These are phyloP conservation scores for Nothopassalora personata DNA, from an alignment of 2,329 filamentous ascomycete genomes.

Conservation along the genomic window DNA sequence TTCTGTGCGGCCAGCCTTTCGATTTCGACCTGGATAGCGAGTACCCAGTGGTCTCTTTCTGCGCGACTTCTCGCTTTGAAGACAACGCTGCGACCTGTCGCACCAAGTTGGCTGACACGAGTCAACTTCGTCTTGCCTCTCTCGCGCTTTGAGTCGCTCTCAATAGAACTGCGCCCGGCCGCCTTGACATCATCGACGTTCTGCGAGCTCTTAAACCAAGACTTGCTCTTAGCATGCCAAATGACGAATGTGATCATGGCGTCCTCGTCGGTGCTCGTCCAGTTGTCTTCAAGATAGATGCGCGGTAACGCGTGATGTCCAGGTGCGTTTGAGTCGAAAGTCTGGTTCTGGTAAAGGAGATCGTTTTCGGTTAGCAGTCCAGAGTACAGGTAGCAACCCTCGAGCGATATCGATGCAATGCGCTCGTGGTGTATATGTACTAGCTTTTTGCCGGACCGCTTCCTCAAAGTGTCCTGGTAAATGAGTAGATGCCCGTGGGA, in stretches of 20 bases:
- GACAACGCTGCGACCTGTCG: conserved; percentile 57
- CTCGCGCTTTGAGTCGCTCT: conserved; percentile 6
- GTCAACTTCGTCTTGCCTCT: conserved; percentile 46
- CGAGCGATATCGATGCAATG: conserved; percentile 54
- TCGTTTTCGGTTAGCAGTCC: conserved; percentile 59
- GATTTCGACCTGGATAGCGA: conserved; percentile 62
- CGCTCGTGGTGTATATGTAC: conserved; percentile 59
- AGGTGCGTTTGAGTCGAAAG: conserved; percentile 58
- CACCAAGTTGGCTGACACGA: conserved; percentile 56
- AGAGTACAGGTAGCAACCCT: conserved; percentile 61
- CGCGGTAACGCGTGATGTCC: conserved; percentile 55
- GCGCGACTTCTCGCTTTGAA: conserved; percentile 61
- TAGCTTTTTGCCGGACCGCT: conserved; percentile 50
- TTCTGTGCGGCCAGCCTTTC: conserved; percentile 50
- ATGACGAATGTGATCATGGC: conserved; percentile 64
- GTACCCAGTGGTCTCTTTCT: conserved; percentile 63
- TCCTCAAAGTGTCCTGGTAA: conserved; percentile 56
- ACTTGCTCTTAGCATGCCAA: conserved; percentile 56
- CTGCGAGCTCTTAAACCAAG: conserved; percentile 45
- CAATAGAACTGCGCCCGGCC: conserved; percentile 6
- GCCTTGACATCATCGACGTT: conserved; percentile 28
- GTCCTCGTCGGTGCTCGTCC: conserved; percentile 59
- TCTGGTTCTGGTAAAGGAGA: conserved; percentile 59
- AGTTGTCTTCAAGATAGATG: conserved; percentile 56
- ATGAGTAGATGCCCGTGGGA: conserved; percentile 56